Conservation (phyloP, 2,329 filamentous ascomycete genomes). For the Aspergillus nomiae region DNA sequence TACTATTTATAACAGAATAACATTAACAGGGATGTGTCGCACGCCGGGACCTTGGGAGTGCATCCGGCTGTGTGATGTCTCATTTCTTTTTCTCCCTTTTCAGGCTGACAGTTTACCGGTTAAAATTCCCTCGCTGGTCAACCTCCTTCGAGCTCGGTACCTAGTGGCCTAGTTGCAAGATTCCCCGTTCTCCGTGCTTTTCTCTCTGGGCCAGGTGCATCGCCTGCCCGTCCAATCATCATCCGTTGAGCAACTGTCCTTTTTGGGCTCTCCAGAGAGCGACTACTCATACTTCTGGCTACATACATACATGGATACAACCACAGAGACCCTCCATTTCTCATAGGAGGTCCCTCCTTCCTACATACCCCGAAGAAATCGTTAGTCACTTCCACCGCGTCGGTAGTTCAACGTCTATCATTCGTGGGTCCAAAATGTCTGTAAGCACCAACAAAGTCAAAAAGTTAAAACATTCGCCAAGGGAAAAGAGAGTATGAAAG, state of each 20-base stretch:
- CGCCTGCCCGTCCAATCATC: slow-evolving; percentile 10
- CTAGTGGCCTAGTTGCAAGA: background rate
- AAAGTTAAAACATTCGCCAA: background rate
- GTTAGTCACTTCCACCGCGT: background rate
- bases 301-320: background rate
- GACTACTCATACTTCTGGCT: slow-evolving; percentile 1
- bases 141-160: background rate
- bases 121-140: background rate
- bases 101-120: background rate
- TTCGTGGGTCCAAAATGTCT: background rate
- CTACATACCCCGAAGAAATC: background rate
- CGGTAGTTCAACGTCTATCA: background rate
- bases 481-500: background rate
- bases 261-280: slow-evolving; percentile 3
- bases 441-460: background rate
- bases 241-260: slow-evolving; percentile 10
- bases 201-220: slow-evolving; percentile 7
- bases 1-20: slow-evolving; percentile 1
- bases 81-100: slow-evolving; percentile 5
- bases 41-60: background rate
- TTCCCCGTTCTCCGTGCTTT: background rate
- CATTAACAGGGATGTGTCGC: background rate
- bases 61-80: slow-evolving; percentile 7
- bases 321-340: background rate
- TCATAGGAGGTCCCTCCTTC: background rate